Percentiles rank a stretch among this genome's conserved stretches.
phyloP scores from a whole-genome alignment of 768 basidiomycete genomes.

The Calocybe gangraenosa region DNA sequence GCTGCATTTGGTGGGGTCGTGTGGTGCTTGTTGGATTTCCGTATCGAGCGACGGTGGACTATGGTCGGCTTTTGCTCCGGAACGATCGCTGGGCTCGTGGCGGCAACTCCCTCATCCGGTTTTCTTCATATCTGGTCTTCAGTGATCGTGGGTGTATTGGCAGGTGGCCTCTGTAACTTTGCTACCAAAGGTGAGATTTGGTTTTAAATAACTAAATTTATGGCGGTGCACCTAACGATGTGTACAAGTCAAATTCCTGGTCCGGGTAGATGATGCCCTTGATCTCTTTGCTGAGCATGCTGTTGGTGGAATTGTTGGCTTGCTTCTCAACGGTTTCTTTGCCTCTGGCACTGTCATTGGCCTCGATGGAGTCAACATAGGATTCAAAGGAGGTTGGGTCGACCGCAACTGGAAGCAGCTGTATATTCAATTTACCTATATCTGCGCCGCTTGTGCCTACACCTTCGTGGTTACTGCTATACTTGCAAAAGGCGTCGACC shows the following conservation, averaged over 20 bases:
- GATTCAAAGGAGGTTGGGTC: conserved; percentile 61
- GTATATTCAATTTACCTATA: conserved; percentile 70
- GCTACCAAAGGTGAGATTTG: conserved; percentile 66
- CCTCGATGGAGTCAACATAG: conserved; percentile 63
- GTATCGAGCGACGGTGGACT: conserved; percentile 76
- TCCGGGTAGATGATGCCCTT: conserved; percentile 82
- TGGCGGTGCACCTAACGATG: background rate
- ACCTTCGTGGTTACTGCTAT: conserved; percentile 59
- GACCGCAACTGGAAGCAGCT: conserved; percentile 77
- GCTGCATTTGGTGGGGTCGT: conserved; percentile 79
- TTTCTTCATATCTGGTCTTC: conserved; percentile 76
- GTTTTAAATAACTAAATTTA: background rate
- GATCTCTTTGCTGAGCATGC: conserved; percentile 94
- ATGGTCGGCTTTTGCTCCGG: conserved; percentile 96
- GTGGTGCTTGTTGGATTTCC: conserved; percentile 80
- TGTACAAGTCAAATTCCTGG: conserved; percentile 56
- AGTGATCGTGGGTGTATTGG: conserved; percentile 69
- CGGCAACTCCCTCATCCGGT: conserved; percentile 85
- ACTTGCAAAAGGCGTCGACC: conserved; percentile 53
- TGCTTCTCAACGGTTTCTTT: conserved; percentile 55
- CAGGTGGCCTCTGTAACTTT: conserved; percentile 75
- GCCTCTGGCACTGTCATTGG: conserved; percentile 59
- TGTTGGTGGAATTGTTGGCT: conserved; percentile 76
- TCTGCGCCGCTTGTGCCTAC: conserved; percentile 54
- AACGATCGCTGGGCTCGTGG: conserved; percentile 84